Base-by-base conservation (phyloP, 192 early-diverging fungal species). In the Podila minutissima region DNA sequence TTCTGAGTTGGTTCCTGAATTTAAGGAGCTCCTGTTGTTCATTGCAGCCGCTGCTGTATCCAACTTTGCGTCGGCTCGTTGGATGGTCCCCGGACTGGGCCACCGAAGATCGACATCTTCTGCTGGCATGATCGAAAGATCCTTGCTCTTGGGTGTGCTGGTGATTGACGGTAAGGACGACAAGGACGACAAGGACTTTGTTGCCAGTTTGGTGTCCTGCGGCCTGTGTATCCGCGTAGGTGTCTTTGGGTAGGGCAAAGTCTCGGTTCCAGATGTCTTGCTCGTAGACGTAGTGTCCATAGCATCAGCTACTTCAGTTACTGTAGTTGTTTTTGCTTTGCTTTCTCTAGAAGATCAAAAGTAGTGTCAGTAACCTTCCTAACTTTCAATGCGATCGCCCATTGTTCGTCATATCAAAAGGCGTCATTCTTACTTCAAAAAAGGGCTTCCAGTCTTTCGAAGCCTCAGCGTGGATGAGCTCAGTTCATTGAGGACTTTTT, bases 381-480 rank as follows among this genome's bases (percentile, higher is more conserved):
- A 12, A 12, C 41, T 46, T 46, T 46, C 13, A 46, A 46, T 17
- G 15, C 41, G 41, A 15, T 2, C 13, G 15, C 41, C 15, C 2
- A 17, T 46, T 46, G 41, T 17, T 46, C 15, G 41, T 46, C 41
- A 55, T 19, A 12, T 55, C 2, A 10, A 55, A 5, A 2, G 8
- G 11, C 5, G 13, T 26, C 53, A 22, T 10, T 61, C 59, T 31
- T 71, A 78, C 75, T 69, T 78, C 8, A 78, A 31, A 46, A 67
- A 78, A 4, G 75, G 75, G 24, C 75, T 78, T 5, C 69, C 75
- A 10, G 75, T 78, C 51, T 78, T 78, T 26, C 75, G 61, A 48
- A 78, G 64, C 38, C 66, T 63, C 33, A 78, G 49, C n/a, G 70
- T 78, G 7, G 67, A 69, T 19, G 69, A 63, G 38, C 64, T 71